Evolutionary conservation across 768 basidiomycete genomes (phyloP).

Genomic region (Russula earlei): DNA sequence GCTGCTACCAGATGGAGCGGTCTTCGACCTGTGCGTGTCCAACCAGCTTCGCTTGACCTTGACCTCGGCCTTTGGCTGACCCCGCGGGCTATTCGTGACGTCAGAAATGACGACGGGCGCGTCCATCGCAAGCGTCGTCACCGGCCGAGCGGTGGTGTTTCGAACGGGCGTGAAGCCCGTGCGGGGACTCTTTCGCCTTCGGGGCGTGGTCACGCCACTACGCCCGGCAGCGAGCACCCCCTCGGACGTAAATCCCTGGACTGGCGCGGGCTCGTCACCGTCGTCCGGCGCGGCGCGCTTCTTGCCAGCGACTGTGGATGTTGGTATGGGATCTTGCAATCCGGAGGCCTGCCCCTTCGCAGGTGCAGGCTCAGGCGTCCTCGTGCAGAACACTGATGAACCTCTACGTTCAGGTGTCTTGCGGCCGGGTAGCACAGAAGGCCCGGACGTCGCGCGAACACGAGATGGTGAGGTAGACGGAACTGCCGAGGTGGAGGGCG

Average conservation of each 20-base stretch:
- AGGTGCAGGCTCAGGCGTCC: constrained; percentile 25
- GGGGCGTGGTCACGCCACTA: constrained; percentile 41
- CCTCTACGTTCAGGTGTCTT: constrained; percentile 43
- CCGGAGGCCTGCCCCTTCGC: not conserved
- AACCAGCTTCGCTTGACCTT: constrained; percentile 17
- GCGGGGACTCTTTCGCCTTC: constrained; percentile 50
- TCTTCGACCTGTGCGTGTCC: constrained; percentile 4
- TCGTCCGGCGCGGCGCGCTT: constrained; percentile 74
- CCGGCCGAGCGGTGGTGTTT: constrained; percentile 35
- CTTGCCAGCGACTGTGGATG: constrained; percentile 41
- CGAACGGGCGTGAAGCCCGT: constrained; percentile 69
- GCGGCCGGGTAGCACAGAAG: constrained; percentile 35
- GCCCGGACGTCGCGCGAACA: constrained; percentile 32
- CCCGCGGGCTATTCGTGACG: constrained; percentile 55
- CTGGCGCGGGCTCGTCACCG: constrained; percentile 52
- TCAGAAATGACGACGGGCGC: constrained; percentile 49
- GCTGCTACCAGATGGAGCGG: not conserved
- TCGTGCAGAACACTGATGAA: constrained; percentile 22
- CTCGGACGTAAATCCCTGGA: constrained; percentile 56
- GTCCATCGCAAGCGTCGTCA: constrained; percentile 27
- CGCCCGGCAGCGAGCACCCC: constrained; percentile 31
- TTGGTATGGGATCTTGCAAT: constrained; percentile 21
- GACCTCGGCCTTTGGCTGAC: not conserved
- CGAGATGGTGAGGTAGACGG: constrained; percentile 7
- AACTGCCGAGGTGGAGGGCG: constrained; percentile 7